These are phyloP conservation scores for Fusarium sp. DNA, from an alignment of 2,329 filamentous ascomycete genomes.

Conservation along the genomic window DNA sequence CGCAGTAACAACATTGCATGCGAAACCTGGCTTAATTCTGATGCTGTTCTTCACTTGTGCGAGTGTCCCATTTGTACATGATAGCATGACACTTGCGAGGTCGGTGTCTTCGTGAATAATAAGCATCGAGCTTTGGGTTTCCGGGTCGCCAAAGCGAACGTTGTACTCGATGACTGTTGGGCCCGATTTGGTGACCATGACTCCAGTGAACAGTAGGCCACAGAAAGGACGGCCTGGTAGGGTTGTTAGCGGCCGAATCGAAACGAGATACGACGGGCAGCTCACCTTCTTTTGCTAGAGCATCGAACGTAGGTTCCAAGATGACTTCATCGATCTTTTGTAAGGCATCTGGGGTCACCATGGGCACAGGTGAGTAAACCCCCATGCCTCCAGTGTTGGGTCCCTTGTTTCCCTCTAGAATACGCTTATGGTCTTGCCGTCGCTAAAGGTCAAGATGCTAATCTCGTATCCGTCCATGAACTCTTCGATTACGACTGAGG, in stretches of 20 bases:
- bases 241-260: not conserved
- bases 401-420: conserved; percentile 72
- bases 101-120: conserved; percentile 79
- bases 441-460: conserved; percentile 72
- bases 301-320: conserved; percentile 69
- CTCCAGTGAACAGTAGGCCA: conserved; percentile 79
- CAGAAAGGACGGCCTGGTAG: conserved; percentile 57
- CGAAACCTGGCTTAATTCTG: conserved; percentile 69
- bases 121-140: conserved; percentile 82
- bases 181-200: conserved; percentile 82
- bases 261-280: not conserved
- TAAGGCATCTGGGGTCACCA: conserved; percentile 60
- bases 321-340: conserved; percentile 66
- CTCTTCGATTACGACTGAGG: conserved; percentile 78
- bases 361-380: conserved; percentile 72
- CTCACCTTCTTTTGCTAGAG: conserved; percentile 64
- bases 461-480: conserved; percentile 74
- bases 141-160: conserved; percentile 86
- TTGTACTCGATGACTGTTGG: conserved; percentile 89
- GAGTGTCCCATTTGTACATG: conserved; percentile 78
- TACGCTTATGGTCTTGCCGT: conserved; percentile 77
- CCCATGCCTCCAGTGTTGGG: conserved; percentile 82
- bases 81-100: conserved; percentile 82
- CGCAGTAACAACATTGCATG: conserved; percentile 84
- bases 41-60: conserved; percentile 68